Conservation (phyloP, 768 basidiomycete genomes). For the Cystobasidiopsis lactophilus region DNA sequence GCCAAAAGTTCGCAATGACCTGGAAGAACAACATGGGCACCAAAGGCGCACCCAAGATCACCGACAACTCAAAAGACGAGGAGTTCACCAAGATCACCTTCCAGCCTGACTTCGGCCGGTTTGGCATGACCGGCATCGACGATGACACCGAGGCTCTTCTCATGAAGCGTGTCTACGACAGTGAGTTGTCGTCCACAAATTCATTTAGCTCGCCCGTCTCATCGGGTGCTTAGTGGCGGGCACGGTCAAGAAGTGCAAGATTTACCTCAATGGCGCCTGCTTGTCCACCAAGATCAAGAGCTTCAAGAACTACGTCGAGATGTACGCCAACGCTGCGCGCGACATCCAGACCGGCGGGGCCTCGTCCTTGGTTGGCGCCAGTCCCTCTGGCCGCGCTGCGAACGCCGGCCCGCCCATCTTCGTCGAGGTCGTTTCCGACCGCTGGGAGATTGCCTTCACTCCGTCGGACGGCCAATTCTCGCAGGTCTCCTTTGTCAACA, state of each 20-base stretch:
- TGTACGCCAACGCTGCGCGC: slow-evolving; percentile 55
- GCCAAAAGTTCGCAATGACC: slow-evolving; percentile 82
- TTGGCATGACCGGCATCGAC: slow-evolving; percentile 64
- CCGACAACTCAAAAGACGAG: slow-evolving; percentile 63
- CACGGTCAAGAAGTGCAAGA: slow-evolving; percentile 79
- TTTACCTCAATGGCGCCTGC: slow-evolving; percentile 65
- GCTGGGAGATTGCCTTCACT: slow-evolving; percentile 91
- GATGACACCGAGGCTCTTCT: slow-evolving; percentile 72
- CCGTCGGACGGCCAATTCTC: slow-evolving; percentile 79
- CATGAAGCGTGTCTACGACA: slow-evolving; percentile 79
- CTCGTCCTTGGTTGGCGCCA: slow-evolving; percentile 10
- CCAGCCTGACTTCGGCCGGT: slow-evolving; percentile 71
- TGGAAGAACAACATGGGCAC: slow-evolving; percentile 85
- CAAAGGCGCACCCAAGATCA: slow-evolving; percentile 75
- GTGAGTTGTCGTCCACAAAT: background rate
- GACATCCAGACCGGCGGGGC: slow-evolving; percentile 27
- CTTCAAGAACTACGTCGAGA: slow-evolving; percentile 91
- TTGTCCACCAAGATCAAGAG: slow-evolving; percentile 53
- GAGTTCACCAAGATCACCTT: slow-evolving; percentile 87
- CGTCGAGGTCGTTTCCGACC: slow-evolving; percentile 52
- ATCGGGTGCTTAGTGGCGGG: slow-evolving; percentile 41
- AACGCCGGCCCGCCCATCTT: slow-evolving; percentile 53
- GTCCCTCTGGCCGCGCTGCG: slow-evolving; percentile 30
- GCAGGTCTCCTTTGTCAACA: slow-evolving; percentile 93
- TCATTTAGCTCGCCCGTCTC: too few species aligned